phyloP scores from a whole-genome alignment of 2,329 filamentous ascomycete genomes.

The Sphaerulina musiva region DNA sequence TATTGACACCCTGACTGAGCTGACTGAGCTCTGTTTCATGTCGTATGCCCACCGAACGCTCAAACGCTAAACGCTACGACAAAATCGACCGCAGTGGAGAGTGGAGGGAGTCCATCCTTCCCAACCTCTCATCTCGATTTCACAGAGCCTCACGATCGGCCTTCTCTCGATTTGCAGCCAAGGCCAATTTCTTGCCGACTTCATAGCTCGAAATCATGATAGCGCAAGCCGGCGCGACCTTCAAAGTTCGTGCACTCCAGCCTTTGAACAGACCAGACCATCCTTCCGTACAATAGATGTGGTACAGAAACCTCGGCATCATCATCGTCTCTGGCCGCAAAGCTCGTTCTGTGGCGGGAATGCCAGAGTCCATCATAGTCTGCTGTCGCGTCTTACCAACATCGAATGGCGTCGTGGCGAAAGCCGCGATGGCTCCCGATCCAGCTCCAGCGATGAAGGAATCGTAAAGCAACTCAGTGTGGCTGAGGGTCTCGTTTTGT shows the following conservation, averaged over 20 bases:
- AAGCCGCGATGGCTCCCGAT: conserved; percentile 77
- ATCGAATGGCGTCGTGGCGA: conserved; percentile 91
- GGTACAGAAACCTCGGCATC: conserved; percentile 78
- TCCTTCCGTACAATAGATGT: conserved; percentile 86
- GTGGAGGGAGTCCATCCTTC: neutral
- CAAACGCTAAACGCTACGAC: neutral
- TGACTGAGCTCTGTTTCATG: neutral
- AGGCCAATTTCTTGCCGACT: conserved; percentile 82
- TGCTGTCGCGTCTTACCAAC: conserved; percentile 96
- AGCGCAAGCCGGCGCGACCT: conserved; percentile 91
- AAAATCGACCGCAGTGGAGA: neutral
- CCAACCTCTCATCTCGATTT: neutral
- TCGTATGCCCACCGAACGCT: neutral
- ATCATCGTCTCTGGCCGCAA: conserved; percentile 62
- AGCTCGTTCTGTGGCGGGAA: conserved; percentile 37
- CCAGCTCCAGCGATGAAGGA: conserved; percentile 80
- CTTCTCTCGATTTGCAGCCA: conserved; percentile 60
- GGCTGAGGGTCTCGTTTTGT: conserved; percentile 40
- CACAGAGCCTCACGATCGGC: conserved; percentile 1
- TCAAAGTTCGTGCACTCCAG: conserved; percentile 84
- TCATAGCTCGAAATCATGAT: conserved; percentile 99
- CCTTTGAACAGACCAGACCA: conserved; percentile 75
- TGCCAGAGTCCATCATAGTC: conserved; percentile 58
- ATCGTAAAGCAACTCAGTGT: conserved; percentile 75
- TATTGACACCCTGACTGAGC: neutral